These are phyloP conservation scores for Agrocybe chaxingu DNA, from an alignment of 768 basidiomycete species.

Conservation along the genomic window DNA sequence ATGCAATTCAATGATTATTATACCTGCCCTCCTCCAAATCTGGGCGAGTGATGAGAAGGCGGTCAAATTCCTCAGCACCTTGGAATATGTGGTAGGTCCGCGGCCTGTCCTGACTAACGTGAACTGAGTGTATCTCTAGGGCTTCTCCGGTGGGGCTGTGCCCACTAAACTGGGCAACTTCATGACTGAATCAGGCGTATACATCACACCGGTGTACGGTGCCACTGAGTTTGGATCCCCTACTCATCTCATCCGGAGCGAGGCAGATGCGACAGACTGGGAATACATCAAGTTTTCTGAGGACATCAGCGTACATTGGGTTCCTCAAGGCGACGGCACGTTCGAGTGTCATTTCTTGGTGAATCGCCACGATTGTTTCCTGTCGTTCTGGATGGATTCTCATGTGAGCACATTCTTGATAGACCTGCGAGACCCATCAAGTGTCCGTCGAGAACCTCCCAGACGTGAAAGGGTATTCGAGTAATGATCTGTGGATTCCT, in stretches of 20 bases:
- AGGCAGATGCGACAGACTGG: conserved; percentile 22
- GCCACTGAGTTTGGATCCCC: conserved; percentile 31
- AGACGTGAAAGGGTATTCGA: conserved; percentile 37
- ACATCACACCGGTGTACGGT: conserved; percentile 20
- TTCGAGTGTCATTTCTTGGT: conserved; percentile 39
- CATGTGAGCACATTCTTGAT: background rate
- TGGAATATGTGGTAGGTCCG: conserved; percentile 21
- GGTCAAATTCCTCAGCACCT: conserved; percentile 20
- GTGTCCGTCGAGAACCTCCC: conserved; percentile 33
- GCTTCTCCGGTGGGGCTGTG: conserved; percentile 34
- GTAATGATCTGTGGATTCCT: conserved; percentile 37
- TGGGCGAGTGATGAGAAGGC: conserved; percentile 29
- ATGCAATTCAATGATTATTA: conserved; percentile 27
- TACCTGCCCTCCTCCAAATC: conserved; percentile 37
- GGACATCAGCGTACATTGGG: conserved; percentile 27
- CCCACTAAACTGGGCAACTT: conserved; percentile 31
- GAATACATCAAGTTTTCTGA: conserved; percentile 29
- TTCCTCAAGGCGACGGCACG: conserved; percentile 31
- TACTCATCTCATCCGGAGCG: conserved; percentile 9
- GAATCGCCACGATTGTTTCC: background rate
- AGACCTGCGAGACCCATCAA: conserved; percentile 30
- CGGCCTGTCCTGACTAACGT: background rate
- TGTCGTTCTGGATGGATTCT: background rate
- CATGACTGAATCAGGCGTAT: conserved; percentile 30
- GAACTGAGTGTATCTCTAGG: conserved; percentile 14